These are phyloP conservation scores for Claviceps sp. DNA, from an alignment of 2,329 filamentous ascomycete species.

Conservation along the genomic window DNA sequence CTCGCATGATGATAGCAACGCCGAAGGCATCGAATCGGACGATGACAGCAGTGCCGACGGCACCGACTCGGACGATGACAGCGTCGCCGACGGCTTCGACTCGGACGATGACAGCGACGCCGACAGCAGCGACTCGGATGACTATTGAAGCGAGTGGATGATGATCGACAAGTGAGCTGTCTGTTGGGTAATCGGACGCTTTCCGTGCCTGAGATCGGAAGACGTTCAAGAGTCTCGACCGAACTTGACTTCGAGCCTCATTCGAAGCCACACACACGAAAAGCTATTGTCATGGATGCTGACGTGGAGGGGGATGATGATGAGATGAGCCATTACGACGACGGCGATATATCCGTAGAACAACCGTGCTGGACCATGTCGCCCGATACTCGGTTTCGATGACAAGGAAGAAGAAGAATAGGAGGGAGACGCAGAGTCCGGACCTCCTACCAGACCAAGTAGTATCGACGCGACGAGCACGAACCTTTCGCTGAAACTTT, in stretches of 20 bases:
- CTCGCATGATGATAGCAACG: too few species aligned
- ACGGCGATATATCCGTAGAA: neutral
- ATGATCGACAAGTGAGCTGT: constrained; percentile 15
- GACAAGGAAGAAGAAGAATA: neutral
- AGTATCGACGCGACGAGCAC: neutral
- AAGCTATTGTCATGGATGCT: constrained; percentile 17
- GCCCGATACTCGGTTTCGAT: constrained; percentile 1
- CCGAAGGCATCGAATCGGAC: too few species aligned
- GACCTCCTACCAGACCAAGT: neutral
- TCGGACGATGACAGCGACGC: constrained; percentile 3
- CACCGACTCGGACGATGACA: neutral
- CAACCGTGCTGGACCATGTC: neutral
- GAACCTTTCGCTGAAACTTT: neutral
- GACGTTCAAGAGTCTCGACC: constrained; percentile 4
- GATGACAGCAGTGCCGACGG: too few species aligned
- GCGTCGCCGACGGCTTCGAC: neutral
- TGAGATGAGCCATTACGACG: neutral
- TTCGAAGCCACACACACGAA: constrained; percentile 13
- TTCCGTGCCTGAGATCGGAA: constrained; percentile 3
- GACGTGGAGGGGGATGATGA: constrained; percentile 12
- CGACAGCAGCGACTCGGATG: constrained; percentile 11
- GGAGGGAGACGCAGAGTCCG: neutral
- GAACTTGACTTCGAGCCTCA: neutral
- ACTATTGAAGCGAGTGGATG: constrained; percentile 28
- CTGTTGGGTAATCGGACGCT: neutral